Evolutionary conservation across 495 filamentous ascomycete genomes (phyloP).

Genomic region (Aspergillus diversus): DNA sequence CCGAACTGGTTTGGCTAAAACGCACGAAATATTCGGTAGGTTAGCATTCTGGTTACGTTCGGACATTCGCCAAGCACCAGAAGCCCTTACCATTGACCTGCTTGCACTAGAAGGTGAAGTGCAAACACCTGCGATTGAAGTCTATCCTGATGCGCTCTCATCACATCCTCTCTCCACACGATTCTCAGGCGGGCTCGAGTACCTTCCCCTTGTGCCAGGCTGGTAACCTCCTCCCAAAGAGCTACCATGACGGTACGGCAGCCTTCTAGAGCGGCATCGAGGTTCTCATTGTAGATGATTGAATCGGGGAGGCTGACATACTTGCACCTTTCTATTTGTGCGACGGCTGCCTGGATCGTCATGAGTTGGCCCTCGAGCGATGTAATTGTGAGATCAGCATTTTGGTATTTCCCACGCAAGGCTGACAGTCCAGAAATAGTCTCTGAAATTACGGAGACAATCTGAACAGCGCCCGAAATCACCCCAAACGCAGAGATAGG

Average conservation of each 20-base stretch:
- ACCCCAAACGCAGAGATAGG: conserved; percentile 37
- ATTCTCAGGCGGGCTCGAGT: conserved; percentile 34
- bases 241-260: conserved; percentile 45
- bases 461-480: conserved; percentile 33
- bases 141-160: conserved; percentile 45
- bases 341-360: conserved; percentile 44
- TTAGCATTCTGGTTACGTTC: neutral
- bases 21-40: neutral
- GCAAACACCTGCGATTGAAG: conserved; percentile 46
- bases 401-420: conserved; percentile 41
- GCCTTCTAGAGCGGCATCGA: conserved; percentile 47
- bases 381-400: conserved; percentile 46
- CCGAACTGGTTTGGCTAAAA: conserved; percentile 36
- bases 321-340: conserved; percentile 47
- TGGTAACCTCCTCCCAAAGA: conserved; percentile 42
- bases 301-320: conserved; percentile 31
- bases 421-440: conserved; percentile 39
- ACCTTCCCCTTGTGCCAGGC: conserved; percentile 31
- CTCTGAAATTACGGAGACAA: conserved; percentile 37
- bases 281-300: conserved; percentile 35
- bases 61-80: neutral
- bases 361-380: conserved; percentile 45
- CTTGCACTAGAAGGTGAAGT: conserved; percentile 48
- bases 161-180: conserved; percentile 49
- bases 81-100: conserved; percentile 46